These are phyloP conservation scores for Agaricus subrufescens DNA, from an alignment of 768 basidiomycete species.

Conservation along the genomic window DNA sequence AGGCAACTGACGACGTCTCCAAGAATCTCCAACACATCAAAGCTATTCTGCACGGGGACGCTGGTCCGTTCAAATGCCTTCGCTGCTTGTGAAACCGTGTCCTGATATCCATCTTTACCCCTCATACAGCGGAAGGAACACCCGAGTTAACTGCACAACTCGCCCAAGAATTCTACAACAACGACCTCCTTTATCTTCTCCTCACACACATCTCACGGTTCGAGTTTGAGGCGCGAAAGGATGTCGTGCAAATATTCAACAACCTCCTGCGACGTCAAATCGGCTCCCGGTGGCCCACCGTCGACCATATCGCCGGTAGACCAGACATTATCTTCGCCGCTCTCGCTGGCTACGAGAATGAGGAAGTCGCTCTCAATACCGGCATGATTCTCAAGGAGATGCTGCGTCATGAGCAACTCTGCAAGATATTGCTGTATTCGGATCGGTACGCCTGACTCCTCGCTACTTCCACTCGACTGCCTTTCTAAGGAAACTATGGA, in stretches of 20 bases:
- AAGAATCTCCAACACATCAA: conserved; percentile 92
- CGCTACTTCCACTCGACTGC: conserved; percentile 8
- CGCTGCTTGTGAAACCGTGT: not conserved
- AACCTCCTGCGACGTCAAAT: conserved; percentile 88
- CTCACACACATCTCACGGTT: conserved; percentile 80
- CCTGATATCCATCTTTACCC: conserved; percentile 4
- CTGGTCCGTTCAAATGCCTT: conserved; percentile 47
- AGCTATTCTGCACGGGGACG: conserved; percentile 80
- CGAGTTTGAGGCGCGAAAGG: conserved; percentile 92
- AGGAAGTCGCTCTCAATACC: conserved; percentile 94
- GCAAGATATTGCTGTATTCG: conserved; percentile 86
- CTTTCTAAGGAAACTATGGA: conserved; percentile 6
- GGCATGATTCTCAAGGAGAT: conserved; percentile 98
- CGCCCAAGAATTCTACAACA: conserved; percentile 92
- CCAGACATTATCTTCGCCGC: conserved; percentile 76
- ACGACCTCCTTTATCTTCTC: conserved; percentile 78
- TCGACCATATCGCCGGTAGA: conserved; percentile 84
- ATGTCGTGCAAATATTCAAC: conserved; percentile 85
- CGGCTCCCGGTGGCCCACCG: conserved; percentile 91
- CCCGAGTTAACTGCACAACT: conserved; percentile 92
- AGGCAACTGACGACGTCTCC: conserved; percentile 88
- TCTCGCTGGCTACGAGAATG: conserved; percentile 89
- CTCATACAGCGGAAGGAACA: conserved; percentile 54
- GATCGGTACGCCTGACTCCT: conserved; percentile 67
- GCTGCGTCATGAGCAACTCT: conserved; percentile 87